Evolutionary conservation across 179 eudicot species (phyloP), one percentile per base, ranked within the genome.

Genomic region (Beta lomatogona): DNA sequence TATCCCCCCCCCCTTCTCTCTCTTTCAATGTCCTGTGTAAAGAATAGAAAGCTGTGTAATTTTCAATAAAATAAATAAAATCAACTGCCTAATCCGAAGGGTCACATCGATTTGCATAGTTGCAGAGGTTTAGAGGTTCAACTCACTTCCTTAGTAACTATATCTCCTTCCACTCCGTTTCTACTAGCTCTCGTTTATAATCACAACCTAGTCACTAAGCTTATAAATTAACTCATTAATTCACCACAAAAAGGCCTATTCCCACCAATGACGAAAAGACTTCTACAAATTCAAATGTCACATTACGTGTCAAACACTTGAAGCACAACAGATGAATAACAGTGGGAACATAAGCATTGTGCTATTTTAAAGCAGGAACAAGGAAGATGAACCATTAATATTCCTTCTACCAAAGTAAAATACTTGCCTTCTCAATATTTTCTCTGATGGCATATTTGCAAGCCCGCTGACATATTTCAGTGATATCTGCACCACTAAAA

Each of bases 391-490:
- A 44, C 9, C 5, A 8, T 46, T 48, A 71, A 46, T 15, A 72
- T 22, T 11, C 72, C 55, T 0, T 71, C 21, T 0, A 22, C 12
- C 45, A 18, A 59, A 59, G 10, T 28, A 41, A 76, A 4, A 52
- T 9, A 74, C 87, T 71, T 75, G 89, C 92, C 85, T 90, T 90
- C 79, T 90, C 93, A 48, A 90, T 90, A 76, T 87, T 88, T 77
- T 90, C 93, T 57, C 91, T 80, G 48, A 90, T 89, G 58, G 93
- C 93, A 71, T 89, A 90, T 66, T 90, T 90, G 86, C 93, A 90
- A 41, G 93, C 90, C 16, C 93, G 90, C 57, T 90, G 93, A 50
- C 91, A 90, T 15, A 90, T 90, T 70, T 90, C 92, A 21, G 90
- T 88, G 48, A 89, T 89, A 69, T 89, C 92, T 10, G 92, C 92